Conservation (phyloP, 805 yeast species). For the Candida sonorensis region DNA sequence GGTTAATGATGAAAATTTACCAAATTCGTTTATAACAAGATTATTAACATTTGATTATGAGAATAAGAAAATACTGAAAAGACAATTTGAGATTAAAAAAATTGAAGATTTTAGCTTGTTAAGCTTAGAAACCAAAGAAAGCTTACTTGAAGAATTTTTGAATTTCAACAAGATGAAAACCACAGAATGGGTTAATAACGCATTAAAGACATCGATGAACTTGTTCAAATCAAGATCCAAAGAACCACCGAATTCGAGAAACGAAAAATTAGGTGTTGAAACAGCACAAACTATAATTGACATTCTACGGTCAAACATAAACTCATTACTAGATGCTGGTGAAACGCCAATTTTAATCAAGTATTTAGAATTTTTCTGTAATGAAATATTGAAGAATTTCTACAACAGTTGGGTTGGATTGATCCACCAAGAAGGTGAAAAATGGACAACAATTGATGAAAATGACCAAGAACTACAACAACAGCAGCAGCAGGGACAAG, state of each 20-base stretch:
- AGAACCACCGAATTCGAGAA: conserved; percentile 49
- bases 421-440: conserved; percentile 12
- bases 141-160: conserved; percentile 72
- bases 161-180: conserved; percentile 64
- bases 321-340: conserved; percentile 33
- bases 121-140: conserved; percentile 58
- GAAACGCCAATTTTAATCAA: conserved; percentile 22
- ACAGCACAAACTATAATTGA: conserved; percentile 21
- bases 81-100: conserved; percentile 41
- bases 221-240: conserved; percentile 56
- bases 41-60: conserved; percentile 74
- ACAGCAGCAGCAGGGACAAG: too few species aligned
- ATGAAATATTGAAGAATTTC: conserved; percentile 15
- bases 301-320: conserved; percentile 21
- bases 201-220: conserved; percentile 25
- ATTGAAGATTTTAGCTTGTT: conserved; percentile 44
- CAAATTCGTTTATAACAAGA: conserved; percentile 65
- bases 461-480: background rate
- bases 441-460: conserved; percentile 10
- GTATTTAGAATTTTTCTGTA: conserved; percentile 18
- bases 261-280: conserved; percentile 22
- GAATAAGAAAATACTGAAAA: conserved; percentile 48
- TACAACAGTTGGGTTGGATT: conserved; percentile 16
- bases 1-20: conserved; percentile 47
- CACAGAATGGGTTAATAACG: conserved; percentile 76